phyloP scores from a whole-genome alignment of 768 basidiomycete species.

The Filobasidium wieringae region DNA sequence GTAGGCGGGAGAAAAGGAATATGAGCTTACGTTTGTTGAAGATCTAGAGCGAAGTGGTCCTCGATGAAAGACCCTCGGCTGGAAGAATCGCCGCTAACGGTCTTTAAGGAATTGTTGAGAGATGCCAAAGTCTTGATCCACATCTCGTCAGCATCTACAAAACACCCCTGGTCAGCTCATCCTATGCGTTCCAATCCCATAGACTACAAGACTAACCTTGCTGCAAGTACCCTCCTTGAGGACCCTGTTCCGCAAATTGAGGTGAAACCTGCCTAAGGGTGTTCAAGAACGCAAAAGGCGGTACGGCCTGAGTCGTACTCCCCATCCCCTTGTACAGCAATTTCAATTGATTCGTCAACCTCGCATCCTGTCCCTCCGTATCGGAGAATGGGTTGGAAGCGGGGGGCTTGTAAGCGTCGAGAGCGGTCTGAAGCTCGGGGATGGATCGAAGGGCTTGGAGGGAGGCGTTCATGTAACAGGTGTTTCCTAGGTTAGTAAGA shows the following conservation, averaged over 20 bases:
- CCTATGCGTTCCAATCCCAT: neutral
- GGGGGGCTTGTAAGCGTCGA: slow-evolving; percentile 46
- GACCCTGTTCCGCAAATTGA: slow-evolving; percentile 68
- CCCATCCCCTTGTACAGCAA: slow-evolving; percentile 63
- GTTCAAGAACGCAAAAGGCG: slow-evolving; percentile 56
- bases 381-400: no score
- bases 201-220: slow-evolving; percentile 45
- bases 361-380: neutral
- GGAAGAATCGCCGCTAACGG: neutral
- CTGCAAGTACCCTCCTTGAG: slow-evolving; percentile 58
- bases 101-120: slow-evolving; percentile 13
- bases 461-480: slow-evolving; percentile 95
- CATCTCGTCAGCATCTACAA: slow-evolving; percentile 35
- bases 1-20: neutral
- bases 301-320: slow-evolving; percentile 61
- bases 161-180: neutral
- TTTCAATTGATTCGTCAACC: slow-evolving; percentile 46
- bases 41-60: slow-evolving; percentile 20
- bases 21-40: slow-evolving; percentile 22
- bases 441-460: slow-evolving; percentile 87
- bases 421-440: slow-evolving; percentile 69
- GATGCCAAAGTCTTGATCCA: slow-evolving; percentile 32
- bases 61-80: slow-evolving; percentile 21
- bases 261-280: slow-evolving; percentile 64
- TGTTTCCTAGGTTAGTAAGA: slow-evolving; percentile 60